phyloP scores from a whole-genome alignment of 2,329 filamentous ascomycete genomes.

The Pochonia chlamydosporia region DNA sequence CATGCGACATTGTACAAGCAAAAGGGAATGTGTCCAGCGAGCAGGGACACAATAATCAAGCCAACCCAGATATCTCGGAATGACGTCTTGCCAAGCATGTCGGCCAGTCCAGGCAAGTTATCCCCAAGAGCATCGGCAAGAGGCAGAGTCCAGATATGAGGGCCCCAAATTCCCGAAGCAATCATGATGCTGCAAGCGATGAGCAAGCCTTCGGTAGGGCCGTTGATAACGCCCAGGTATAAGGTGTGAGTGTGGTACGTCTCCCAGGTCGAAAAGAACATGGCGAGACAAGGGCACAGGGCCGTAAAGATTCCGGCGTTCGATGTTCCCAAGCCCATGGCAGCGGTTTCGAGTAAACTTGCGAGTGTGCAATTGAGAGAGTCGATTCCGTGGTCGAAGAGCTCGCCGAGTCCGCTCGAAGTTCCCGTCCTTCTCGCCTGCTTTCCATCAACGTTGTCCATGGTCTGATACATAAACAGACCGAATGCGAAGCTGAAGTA shows the following conservation, averaged over 20 bases:
- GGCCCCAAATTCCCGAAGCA: constrained; percentile 80
- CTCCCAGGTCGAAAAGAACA: constrained; percentile 99
- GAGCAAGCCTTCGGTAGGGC: constrained; percentile 89
- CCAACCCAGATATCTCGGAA: constrained; percentile 85
- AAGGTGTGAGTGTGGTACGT: constrained; percentile 98
- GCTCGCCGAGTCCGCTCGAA: constrained; percentile 87
- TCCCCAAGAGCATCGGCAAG: constrained; percentile 63
- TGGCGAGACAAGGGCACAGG: constrained; percentile 83
- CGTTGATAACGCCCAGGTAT: constrained; percentile 94
- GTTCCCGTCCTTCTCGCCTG: constrained; percentile 92
- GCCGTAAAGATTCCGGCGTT: constrained; percentile 86
- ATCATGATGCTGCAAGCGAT: constrained; percentile 85
- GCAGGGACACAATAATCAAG: constrained; percentile 58
- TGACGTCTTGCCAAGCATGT: constrained; percentile 63
- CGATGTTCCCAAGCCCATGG: constrained; percentile 84
- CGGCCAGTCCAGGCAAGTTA: constrained; percentile 42
- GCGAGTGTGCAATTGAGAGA: constrained; percentile 95
- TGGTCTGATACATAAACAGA: constrained; percentile 97
- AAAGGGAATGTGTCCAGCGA: constrained; percentile 75
- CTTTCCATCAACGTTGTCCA: constrained; percentile 99
- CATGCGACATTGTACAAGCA: constrained; percentile 81
- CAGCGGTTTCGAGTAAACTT: constrained; percentile 83
- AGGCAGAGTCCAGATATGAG: constrained; percentile 76
- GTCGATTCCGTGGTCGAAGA: constrained; percentile 98
- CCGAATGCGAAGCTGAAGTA: constrained; percentile 95